Evolutionary conservation across 768 basidiomycete genomes (phyloP).

Genomic region (Hemileccinum rubropunctum): DNA sequence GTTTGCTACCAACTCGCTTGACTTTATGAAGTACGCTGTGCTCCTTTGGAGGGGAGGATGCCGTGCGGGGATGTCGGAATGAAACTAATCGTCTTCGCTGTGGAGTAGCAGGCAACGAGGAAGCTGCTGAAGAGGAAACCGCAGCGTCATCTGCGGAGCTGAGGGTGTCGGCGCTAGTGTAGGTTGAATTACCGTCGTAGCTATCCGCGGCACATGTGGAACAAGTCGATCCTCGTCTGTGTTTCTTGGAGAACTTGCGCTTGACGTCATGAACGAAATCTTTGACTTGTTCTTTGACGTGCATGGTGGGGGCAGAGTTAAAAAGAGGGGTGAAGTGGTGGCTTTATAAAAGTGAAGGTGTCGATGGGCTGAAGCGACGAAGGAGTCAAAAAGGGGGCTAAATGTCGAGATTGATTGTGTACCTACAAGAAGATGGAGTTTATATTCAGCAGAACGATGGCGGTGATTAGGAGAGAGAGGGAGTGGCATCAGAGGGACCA

Average conservation of each 20-base stretch:
- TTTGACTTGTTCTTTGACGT: slow-evolving; percentile 30
- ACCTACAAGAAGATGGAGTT: too few species aligned
- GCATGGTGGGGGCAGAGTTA: slow-evolving; percentile 16
- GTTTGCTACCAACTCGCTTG: slow-evolving; percentile 3
- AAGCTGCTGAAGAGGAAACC: slow-evolving; percentile 11
- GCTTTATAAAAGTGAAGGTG: slow-evolving; percentile 5
- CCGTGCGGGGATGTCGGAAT: slow-evolving; percentile 15
- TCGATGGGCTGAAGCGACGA: not conserved
- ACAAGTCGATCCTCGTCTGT: slow-evolving; percentile 12
- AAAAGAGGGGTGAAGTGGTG: not conserved
- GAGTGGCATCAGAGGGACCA: too few species aligned
- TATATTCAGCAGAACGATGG: too few species aligned
- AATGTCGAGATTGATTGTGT: too few species aligned
- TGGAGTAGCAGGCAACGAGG: slow-evolving; percentile 4
- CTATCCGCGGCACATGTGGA: slow-evolving; percentile 10
- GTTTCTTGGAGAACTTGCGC: slow-evolving; percentile 29
- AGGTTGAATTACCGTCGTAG: slow-evolving; percentile 8
- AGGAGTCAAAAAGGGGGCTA: too few species aligned
- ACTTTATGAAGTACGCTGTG: slow-evolving; percentile 9
- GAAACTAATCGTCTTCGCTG: slow-evolving; percentile 8
- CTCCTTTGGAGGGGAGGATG: slow-evolving; percentile 9
- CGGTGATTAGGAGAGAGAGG: too few species aligned
- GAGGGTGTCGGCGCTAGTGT: slow-evolving; percentile 13
- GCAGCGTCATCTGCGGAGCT: slow-evolving; percentile 4
- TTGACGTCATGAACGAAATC: slow-evolving; percentile 32